A percentile compares a stretch with the other conserved stretches of the same genome.
Conservation (phyloP, 2,329 filamentous ascomycete genomes). For the Fusarium staphyleae region DNA sequence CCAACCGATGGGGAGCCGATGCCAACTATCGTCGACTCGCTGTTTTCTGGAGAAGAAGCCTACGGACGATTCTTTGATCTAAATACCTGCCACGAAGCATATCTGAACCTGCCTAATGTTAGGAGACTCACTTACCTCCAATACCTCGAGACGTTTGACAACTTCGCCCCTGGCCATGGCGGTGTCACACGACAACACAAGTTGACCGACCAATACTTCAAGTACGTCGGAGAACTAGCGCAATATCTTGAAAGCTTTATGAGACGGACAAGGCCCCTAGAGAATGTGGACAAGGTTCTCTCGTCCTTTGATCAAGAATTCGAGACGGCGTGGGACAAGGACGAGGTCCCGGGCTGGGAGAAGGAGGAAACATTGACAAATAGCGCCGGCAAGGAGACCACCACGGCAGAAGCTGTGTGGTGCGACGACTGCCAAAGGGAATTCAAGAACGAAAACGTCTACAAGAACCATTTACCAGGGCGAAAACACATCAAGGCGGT, state of each 20-base stretch:
- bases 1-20: constrained; percentile 68
- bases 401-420: constrained; percentile 74
- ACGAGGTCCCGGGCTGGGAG: constrained; percentile 82
- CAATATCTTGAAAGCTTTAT: constrained; percentile 89
- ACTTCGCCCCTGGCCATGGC: constrained; percentile 76
- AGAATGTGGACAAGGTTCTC: constrained; percentile 83
- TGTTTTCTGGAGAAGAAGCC: constrained; percentile 96
- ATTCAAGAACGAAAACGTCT: constrained; percentile 95
- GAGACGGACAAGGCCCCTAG: constrained; percentile 81
- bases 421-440: constrained; percentile 93
- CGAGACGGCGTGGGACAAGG: constrained; percentile 79
- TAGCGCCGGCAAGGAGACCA: constrained; percentile 40
- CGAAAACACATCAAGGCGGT: constrained; percentile 93
- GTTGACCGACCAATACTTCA: constrained; percentile 90
- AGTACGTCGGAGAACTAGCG: constrained; percentile 81
- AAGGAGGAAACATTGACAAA: constrained; percentile 56
- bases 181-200: constrained; percentile 83
- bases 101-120: constrained; percentile 85
- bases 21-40: constrained; percentile 77
- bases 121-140: constrained; percentile 90
- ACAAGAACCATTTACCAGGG: constrained; percentile 85
- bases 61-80: constrained; percentile 94
- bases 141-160: constrained; percentile 91
- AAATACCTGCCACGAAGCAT: constrained; percentile 82
- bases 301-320: constrained; percentile 83